Evolutionary conservation across 768 basidiomycete genomes (phyloP).

Genomic region (Mycena amicta): DNA sequence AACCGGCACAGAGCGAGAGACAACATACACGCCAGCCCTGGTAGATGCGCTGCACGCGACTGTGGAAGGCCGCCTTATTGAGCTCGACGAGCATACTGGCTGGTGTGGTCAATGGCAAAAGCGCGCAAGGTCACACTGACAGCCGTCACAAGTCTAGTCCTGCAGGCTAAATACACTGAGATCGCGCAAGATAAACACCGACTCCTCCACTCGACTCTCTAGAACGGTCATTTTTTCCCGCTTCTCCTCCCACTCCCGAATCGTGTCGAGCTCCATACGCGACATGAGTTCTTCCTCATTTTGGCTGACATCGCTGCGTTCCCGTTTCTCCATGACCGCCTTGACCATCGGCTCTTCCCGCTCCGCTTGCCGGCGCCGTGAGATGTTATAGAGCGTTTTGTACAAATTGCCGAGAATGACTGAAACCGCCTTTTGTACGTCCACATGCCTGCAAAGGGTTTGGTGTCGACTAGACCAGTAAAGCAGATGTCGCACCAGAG

Average conservation of each 20-base stretch:
- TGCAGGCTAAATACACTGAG: conserved; percentile 52
- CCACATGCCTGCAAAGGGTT: conserved; percentile 71
- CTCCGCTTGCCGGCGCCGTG: conserved; percentile 73
- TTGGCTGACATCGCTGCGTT: conserved; percentile 82
- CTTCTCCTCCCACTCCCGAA: conserved; percentile 75
- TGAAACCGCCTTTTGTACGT: conserved; percentile 80
- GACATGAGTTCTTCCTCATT: conserved; percentile 66
- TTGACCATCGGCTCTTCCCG: conserved; percentile 63
- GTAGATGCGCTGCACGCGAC: conserved; percentile 60
- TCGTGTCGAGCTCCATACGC: conserved; percentile 72
- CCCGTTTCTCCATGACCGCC: conserved; percentile 78
- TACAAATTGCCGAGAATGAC: conserved; percentile 77
- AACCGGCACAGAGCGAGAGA: conserved; percentile 1
- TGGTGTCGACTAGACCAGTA: background rate
- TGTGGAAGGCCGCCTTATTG: conserved; percentile 60
- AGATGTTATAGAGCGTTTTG: conserved; percentile 89
- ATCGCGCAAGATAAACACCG: conserved; percentile 88
- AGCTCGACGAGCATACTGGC: conserved; percentile 80
- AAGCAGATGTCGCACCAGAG: conserved; percentile 64
- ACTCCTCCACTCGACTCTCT: conserved; percentile 85
- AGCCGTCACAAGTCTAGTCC: conserved; percentile 33
- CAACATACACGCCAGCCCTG: conserved; percentile 64
- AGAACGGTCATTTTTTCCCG: conserved; percentile 75
- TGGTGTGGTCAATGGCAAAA: no score
- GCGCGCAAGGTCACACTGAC: conserved; percentile 21